Conservation (phyloP, 495 filamentous ascomycete species). For the Corynascus novoguineensis region DNA sequence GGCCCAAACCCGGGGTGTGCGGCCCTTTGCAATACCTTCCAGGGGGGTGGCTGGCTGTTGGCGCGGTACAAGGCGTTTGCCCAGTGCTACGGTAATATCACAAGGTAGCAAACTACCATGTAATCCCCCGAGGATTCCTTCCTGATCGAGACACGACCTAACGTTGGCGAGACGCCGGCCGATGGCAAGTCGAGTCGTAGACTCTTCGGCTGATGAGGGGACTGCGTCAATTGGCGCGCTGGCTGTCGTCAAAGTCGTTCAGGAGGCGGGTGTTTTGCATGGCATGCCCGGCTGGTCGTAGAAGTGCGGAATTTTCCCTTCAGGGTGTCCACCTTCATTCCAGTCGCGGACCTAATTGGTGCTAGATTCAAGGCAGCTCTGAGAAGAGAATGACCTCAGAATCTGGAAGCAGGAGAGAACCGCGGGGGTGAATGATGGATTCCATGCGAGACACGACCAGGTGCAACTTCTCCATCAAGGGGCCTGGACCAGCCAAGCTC, state of each 20-base stretch:
- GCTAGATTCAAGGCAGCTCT: conserved; percentile 2
- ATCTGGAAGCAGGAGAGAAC: neutral
- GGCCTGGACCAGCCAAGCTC: neutral
- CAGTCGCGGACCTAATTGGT: neutral
- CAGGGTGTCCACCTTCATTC: conserved; percentile 8
- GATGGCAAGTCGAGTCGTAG: too few relatives aligned
- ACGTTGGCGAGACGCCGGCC: neutral
- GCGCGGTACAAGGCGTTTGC: neutral
- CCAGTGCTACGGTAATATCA: neutral
- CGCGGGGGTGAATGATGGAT: conserved; percentile 8
- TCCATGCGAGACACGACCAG: conserved; percentile 1
- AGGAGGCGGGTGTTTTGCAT: conserved; percentile 4
- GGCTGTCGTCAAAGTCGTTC: neutral
- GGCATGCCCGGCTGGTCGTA: neutral
- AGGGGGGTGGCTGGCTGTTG: conserved; percentile 13
- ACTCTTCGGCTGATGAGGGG: too few relatives aligned
- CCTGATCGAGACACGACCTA: conserved; percentile 5
- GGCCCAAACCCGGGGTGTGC: conserved; percentile 2
- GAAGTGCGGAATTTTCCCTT: conserved; percentile 8
- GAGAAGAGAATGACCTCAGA: too few relatives aligned
- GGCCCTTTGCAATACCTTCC: neutral
- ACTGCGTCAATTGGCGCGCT: conserved; percentile 2
- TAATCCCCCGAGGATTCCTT: neutral
- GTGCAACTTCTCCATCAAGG: neutral
- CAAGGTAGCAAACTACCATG: conserved; percentile 7